These are phyloP conservation scores for Thermochaetoides thermophila DNA, from an alignment of 495 filamentous ascomycete genomes.

Conservation along the genomic window DNA sequence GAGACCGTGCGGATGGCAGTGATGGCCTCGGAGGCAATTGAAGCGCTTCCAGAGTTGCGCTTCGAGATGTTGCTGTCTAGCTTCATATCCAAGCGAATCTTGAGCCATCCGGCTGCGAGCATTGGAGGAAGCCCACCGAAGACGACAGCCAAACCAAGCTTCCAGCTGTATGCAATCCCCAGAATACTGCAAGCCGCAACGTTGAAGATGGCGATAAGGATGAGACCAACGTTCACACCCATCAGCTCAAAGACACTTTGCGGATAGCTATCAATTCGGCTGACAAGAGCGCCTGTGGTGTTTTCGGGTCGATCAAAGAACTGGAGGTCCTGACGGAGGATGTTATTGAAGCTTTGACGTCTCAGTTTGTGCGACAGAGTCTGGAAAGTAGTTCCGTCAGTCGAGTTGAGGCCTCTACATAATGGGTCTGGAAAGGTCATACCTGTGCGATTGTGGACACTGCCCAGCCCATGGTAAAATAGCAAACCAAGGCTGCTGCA, in stretches of 20 bases:
- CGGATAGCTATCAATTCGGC: slow-evolving; percentile 34
- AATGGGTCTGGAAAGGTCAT: neutral
- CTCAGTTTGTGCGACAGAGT: slow-evolving; percentile 60
- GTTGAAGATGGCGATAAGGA: slow-evolving; percentile 62
- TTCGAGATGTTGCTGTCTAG: slow-evolving; percentile 39
- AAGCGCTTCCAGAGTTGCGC: slow-evolving; percentile 44
- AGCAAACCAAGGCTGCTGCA: slow-evolving; percentile 24
- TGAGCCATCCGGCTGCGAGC: slow-evolving; percentile 67
- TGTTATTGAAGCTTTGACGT: slow-evolving; percentile 56
- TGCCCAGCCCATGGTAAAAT: slow-evolving; percentile 30
- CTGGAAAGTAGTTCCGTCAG: no score
- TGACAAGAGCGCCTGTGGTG: slow-evolving; percentile 64
- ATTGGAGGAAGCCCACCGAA: slow-evolving; percentile 55
- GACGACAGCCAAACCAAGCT: slow-evolving; percentile 72
- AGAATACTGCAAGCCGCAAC: slow-evolving; percentile 53
- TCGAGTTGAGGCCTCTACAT: no score
- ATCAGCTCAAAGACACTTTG: slow-evolving; percentile 70
- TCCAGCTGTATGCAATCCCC: slow-evolving; percentile 67
- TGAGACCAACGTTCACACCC: slow-evolving; percentile 70
- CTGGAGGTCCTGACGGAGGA: slow-evolving; percentile 82
- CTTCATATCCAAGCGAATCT: slow-evolving; percentile 65
- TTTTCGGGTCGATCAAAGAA: slow-evolving; percentile 76
- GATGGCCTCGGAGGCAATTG: slow-evolving; percentile 79
- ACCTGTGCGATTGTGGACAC: slow-evolving; percentile 22
- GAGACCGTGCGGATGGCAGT: slow-evolving; percentile 86